phyloP scores from a whole-genome alignment of 306 rosid species.

The Malus fusca region DNA sequence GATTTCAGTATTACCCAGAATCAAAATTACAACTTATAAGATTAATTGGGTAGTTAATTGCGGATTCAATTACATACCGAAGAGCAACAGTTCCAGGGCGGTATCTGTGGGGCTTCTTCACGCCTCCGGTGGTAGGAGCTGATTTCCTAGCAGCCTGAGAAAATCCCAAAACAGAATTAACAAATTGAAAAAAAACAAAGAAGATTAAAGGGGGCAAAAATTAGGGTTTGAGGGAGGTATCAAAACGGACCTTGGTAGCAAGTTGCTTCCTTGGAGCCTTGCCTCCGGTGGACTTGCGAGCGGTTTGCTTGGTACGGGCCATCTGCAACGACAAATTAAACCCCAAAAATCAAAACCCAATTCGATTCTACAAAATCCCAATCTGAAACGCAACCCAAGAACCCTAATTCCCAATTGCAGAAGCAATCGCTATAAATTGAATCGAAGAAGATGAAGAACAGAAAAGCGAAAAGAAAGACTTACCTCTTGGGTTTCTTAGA shows the following conservation, averaged over 20 bases:
- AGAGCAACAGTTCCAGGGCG: constrained; percentile 48
- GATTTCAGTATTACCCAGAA: neutral
- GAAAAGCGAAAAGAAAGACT: neutral
- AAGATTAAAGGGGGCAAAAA: neutral
- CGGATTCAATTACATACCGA: constrained; percentile 14
- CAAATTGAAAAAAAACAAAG: neutral
- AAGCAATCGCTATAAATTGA: neutral
- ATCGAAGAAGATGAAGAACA: neutral
- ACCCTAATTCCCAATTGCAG: neutral
- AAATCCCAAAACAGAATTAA: neutral
- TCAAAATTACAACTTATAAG: neutral
- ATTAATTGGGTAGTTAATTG: too few relatives aligned
- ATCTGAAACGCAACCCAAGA: neutral
- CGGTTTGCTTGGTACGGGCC: constrained; percentile 43
- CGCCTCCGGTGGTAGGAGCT: constrained; percentile 44
- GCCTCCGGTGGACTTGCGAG: constrained; percentile 38
- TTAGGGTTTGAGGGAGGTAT: neutral
- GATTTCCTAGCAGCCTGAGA: constrained; percentile 47
- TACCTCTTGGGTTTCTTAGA: neutral
- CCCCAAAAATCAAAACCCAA: neutral
- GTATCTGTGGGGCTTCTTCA: constrained; percentile 49
- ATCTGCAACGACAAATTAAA: constrained; percentile 13
- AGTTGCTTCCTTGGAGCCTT: constrained; percentile 39
- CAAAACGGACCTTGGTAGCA: constrained; percentile 23
- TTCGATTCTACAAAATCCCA: neutral